Base-by-base conservation (phyloP, 2,329 filamentous ascomycete genomes). In the Pseudocercospora eumusae region DNA sequence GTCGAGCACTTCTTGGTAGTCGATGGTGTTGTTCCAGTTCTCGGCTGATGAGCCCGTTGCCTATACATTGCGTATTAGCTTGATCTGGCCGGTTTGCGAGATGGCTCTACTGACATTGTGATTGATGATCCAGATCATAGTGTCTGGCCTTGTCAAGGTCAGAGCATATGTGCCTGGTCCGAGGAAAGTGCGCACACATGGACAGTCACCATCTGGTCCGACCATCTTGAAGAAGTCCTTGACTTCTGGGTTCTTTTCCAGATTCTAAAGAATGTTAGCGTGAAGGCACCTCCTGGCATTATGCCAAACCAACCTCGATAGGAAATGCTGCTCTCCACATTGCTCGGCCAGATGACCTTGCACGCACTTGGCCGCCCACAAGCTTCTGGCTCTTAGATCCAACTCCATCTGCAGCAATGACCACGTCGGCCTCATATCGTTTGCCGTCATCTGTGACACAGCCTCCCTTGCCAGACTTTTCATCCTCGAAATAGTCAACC, bases 51-150 rank as follows among this genome's bases (percentile, higher is more conserved):
- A 76, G 59, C 77, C 78, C 11, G 78, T 80, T 6, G 76, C 76
- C 76, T 78, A 23, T 2, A 28, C 1, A 3, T 27, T 9, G 7
- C 31, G 1, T 5, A 10, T 23, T 40, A 18, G 36, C n/a, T 40
- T n/a, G 13, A 6, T 8, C 4, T 5, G 1, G 36, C 5, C 36
- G 5, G 7, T 1, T n/a, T 42, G 20, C 60, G 36, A 28, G 15
- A 9, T 25, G 45, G 1, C 4, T 40, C 6, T 23, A 57, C 62
- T 59, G 49, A 68, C 78, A 64, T 80, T 78, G 70, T 80, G 78
- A 69, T 81, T 81, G 74, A 81, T 77, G 69, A 81, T 80, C 79
- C 79, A 81, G 21, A 81, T 79, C 76, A 80, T 80, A 31, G 78
- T 77, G 67, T 81, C 79, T 13, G 77, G 75, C 7, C 79, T 75